Base-by-base conservation (phyloP, 345 rosid species). In the Pistacia integerrima region DNA sequence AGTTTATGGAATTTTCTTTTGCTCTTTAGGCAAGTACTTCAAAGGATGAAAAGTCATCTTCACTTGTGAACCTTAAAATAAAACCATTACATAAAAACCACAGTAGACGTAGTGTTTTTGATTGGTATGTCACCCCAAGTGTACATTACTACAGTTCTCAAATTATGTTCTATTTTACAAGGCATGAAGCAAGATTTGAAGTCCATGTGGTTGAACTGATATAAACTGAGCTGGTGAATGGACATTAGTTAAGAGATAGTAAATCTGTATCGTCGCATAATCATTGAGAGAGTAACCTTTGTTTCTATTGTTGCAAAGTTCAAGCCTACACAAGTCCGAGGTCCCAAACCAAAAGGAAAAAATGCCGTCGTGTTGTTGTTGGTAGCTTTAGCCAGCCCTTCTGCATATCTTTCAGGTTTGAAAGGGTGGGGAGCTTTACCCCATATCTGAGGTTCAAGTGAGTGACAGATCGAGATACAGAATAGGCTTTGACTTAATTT, bases 371-470 rank as follows among this genome's bases (percentile, higher is more conserved):
- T 28, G 64, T 81, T 85, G 62, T 84, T 77, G 57, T 73, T 76
- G 64, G 86, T 85, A 49, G 92, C 90, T 57, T 81, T 84, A 51
- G 84, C 86, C 2, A 84, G 67, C 12, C 89, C 89, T 72, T 81
- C 77, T 0, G 83, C 75, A 56, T 85, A 87, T 69, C 92, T 81
- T 68, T 87, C 84, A 5, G 88, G 89, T 67, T 78, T 82, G 81
- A 84, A 89, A 49, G 72, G 76, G 49, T 81, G 75, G 12, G 38
- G 84, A 70, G 84, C 88, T 2, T 81, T 82, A 48, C 89, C 89
- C 92, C 89, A 85, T 20, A 82, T 52, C 18, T 76, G 38, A 60
- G 84, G 79, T 60, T 82, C 73, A 28, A 41, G 44, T 36, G 41
- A 36, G 41, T 5, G 44, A 41, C 44, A 41, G 44, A 41, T 4